Base-by-base conservation (phyloP, 169 alveolate species). In the Cryptosporidium canis region DNA sequence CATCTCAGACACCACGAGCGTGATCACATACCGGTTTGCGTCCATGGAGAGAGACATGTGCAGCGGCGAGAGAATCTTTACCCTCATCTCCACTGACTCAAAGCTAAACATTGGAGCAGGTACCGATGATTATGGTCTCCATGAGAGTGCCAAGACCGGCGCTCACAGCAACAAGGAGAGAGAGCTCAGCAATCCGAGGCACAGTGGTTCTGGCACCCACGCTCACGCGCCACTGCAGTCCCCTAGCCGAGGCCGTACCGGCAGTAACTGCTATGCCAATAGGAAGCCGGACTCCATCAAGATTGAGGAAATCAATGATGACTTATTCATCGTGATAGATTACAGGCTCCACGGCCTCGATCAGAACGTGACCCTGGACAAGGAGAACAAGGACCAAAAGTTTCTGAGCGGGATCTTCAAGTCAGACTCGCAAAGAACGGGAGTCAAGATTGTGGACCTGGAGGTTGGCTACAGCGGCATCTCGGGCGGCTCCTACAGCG, bases 41-140 rank as follows among this genome's bases (percentile, higher is more conserved):
- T 51, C 72, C 7, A 77, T 77, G 87, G 87, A 77, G 61, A 77
- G 87, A 44, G 87, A 77, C 24, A 77, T 77, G 87, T 77, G 87
- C 24, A 77, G 87, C 27, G 11, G 65, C 16, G 87, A 77, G 18
- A 77, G 72, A 45, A 58, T 77, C 35, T 77, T 41, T 24, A 21
- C 45, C 9, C 44, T 77, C 3, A 63, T 77, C 29, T 58, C 87
- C 1, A 70, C 21, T n/a, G 61, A 21, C 24, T 61, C 68, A 9
- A 51, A 9, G 27, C 68, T 7, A 35, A 8, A 31, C 33, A 31
- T 31, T 24, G 68, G 2, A 29, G 8, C 37, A 3, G 37, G 37
- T 9, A 67, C 0, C 8, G 41, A 39, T 21, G 18, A 67, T 24
- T 44, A 18, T 18, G 45, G 24, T 21, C 21, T 66, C 2, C 33